Evolutionary conservation across 225 moss, liverwort and hornwort species (phyloP).

Genomic region (Rhytidiadelphus loreus): DNA sequence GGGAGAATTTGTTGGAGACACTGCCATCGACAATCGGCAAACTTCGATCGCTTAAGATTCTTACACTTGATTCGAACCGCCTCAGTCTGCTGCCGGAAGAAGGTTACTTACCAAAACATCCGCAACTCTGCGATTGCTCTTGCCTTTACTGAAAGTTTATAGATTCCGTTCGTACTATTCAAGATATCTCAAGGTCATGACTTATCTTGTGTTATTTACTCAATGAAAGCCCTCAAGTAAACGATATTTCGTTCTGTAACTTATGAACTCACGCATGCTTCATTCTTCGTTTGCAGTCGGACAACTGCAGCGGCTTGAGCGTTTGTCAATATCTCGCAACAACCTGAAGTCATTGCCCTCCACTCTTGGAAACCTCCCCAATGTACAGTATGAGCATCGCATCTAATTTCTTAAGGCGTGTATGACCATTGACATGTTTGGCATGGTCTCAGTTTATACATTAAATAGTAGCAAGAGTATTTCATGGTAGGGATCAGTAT

Average conservation of each 20-base stretch:
- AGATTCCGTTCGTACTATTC: background rate
- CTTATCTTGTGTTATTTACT: background rate
- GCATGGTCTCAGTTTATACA: background rate
- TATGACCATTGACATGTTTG: background rate
- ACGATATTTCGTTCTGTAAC: background rate
- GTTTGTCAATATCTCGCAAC: slow-evolving; percentile 48
- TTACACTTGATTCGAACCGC: slow-evolving; percentile 49
- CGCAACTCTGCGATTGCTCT: background rate
- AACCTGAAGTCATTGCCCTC: slow-evolving; percentile 32
- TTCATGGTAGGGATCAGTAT: background rate
- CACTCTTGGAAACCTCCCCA: slow-evolving; percentile 38
- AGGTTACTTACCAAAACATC: slow-evolving; percentile 3
- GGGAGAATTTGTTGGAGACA: slow-evolving; percentile 42
- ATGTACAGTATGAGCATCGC: slow-evolving; percentile 11
- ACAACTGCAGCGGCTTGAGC: slow-evolving; percentile 40
- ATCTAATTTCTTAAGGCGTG: background rate
- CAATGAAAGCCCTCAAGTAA: background rate
- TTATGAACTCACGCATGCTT: background rate
- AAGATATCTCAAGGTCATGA: background rate
- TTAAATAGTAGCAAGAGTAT: background rate
- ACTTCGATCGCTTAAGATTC: slow-evolving; percentile 48
- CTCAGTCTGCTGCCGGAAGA: slow-evolving; percentile 41
- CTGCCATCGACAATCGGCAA: slow-evolving; percentile 46
- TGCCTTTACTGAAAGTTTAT: background rate
- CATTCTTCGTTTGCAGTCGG: slow-evolving; percentile 34